Base-by-base conservation (phyloP, 768 basidiomycete species). In the Suillus subalutaceus region DNA sequence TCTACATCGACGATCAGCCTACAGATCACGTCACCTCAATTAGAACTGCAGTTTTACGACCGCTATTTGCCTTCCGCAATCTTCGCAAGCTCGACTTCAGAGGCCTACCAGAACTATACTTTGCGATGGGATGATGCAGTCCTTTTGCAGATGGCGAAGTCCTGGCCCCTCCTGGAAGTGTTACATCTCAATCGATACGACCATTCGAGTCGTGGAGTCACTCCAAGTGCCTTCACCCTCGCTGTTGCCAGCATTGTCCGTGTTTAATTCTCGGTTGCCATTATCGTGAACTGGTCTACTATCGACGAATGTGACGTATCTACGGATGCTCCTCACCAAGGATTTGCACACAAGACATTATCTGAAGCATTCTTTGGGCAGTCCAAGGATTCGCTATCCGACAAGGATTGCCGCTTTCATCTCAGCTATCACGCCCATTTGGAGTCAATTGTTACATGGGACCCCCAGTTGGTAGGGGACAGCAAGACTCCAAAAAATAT, bases 371-470 rank as follows among this genome's bases (percentile, higher is more conserved):
- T 15, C 30, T 62, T 62, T 16, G 26, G n/a, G 62, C 6, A 6
- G n/a, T 23, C 43, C 62, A 32, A 15, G 6, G 7, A 50, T 62
- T n/a, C 12, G 23, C 18, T 6, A 62, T 12, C 61, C 62, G 9
- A 3, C 20, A 48, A 41, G 41, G 41, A 41, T 41, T 6, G 41
- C 41, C 41, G 41, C 41, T 41, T 41, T 16, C 41, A 15, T 41
- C 5, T 41, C 41, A 6, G 41, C 41, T 15, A 41, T 41, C 41
- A 15, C 41, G 15, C 41, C 15, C 3, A 77, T 1, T 2, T 77
- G 1, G 72, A 69, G 37, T 74, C 72, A 43, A 72, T 77, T 60
- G 69, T 57, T 6, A 72, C 74, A 44, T 76, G 75, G 75, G 69
- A 37, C 41, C 12, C 38, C 38, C 38, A 38, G 13, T 1, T 26